phyloP scores from a whole-genome alignment of 495 filamentous ascomycete genomes.

The Xylaria longipes region DNA sequence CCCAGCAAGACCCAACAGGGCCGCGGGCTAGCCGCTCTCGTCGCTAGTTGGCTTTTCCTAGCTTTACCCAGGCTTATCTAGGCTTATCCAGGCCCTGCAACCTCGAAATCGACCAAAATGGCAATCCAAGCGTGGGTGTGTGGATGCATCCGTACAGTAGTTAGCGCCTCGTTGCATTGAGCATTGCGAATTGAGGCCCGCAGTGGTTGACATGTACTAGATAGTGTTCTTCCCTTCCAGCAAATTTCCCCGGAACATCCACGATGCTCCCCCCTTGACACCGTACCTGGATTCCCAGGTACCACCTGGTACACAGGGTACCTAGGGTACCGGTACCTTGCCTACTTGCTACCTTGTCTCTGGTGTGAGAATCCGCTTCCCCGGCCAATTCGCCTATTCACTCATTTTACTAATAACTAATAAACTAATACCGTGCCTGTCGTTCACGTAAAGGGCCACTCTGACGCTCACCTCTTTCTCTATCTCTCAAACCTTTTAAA shows the following conservation, averaged over 20 bases:
- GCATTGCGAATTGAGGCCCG: conserved; percentile 14
- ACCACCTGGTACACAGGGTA: conserved; percentile 18
- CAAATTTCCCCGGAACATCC: conserved; percentile 42
- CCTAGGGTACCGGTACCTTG: background rate
- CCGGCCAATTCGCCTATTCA: conserved; percentile 26
- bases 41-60: conserved; percentile 6
- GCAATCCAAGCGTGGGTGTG: conserved; percentile 33
- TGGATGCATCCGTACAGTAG: conserved; percentile 22
- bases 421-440: conserved; percentile 35
- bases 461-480: conserved; percentile 31
- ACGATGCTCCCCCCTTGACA: conserved; percentile 24
- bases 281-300: conserved; percentile 19
- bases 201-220: background rate
- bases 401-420: conserved; percentile 42
- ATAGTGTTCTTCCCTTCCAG: conserved; percentile 26
- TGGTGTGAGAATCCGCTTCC: conserved; percentile 26
- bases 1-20: conserved; percentile 5
- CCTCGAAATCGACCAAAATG: conserved; percentile 28
- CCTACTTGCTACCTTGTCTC: conserved; percentile 11
- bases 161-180: conserved; percentile 23
- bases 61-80: too few species aligned
- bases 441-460: conserved; percentile 35
- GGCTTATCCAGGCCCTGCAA: conserved; percentile 24
- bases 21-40: conserved; percentile 22
- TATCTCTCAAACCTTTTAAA: conserved; percentile 14